Base-by-base conservation (phyloP, 2,329 filamentous ascomycete genomes). In the Stagonosporopsis chrysanthemi region DNA sequence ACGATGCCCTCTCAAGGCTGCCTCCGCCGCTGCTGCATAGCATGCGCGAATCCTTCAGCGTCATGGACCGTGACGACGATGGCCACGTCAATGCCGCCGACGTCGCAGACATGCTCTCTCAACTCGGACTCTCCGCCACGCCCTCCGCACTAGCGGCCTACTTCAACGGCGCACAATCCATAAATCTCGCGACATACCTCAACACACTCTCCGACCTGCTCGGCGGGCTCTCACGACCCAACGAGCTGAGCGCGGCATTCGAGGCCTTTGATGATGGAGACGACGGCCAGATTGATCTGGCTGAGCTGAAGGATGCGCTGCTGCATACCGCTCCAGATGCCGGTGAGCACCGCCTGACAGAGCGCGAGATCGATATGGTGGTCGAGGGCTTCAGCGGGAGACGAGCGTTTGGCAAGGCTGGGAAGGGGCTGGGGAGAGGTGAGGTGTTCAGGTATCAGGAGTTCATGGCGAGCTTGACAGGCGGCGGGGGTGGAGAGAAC, bases 231-330 rank as follows among this genome's bases (percentile, higher is more conserved):
- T 96, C 91, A 0, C 88, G 90, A 0, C 86, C 87, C 22, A 84
- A 87, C 15, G 95, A 99, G 73, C 84, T 99, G 9, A 81, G 92
- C 19, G 94, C 92, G 1, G 95, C 95, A 0, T 94, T 99, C 66
- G 92, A 92, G 2, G 95, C 95, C 0, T 98, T 98, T 73, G 95
- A 99, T 71, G 91, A 96, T 61, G 92, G 96, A 62, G 95, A 99
- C 74, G 95, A 90, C 68, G 95, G 95, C 3, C 92, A 97, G 76
- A 87, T 98, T 36, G 92, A 98, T 72, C 79, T 96, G 19, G 84
- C 80, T 0, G 92, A 97, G 75, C 78, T 99, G 61, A 87, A 90
- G 42, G 91, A 95, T 66, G 92, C 94, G 0, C 76, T 99, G 41
- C 78, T 97, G 38, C 86, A 92, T 64, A 97, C 92, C 0, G 87